Evolutionary conservation across 257 asterid genomes (phyloP).

Genomic region (Lithospermum erythrorhizon): DNA sequence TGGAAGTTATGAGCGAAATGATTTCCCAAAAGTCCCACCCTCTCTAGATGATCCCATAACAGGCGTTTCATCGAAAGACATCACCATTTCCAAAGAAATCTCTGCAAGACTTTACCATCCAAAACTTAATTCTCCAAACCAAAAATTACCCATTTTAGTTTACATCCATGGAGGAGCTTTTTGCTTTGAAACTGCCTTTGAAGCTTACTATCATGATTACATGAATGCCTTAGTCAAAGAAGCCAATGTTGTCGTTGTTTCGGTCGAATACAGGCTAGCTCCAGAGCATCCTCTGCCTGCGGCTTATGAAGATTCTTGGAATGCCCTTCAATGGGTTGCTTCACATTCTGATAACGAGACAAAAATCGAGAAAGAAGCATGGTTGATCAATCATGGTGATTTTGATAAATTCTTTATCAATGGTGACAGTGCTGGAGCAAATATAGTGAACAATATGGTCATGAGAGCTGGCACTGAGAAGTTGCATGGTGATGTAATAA

Average conservation of each 20-base stretch:
- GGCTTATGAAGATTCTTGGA: slow-evolving; percentile 51
- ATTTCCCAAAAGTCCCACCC: too few species aligned
- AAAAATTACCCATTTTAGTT: slow-evolving; percentile 38
- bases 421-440: slow-evolving; percentile 30
- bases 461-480: slow-evolving; percentile 10
- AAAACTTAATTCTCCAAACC: slow-evolving; percentile 6
- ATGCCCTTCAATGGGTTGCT: slow-evolving; percentile 38
- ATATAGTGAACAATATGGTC: slow-evolving; percentile 13
- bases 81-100: slow-evolving; percentile 17
- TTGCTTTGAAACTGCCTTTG: slow-evolving; percentile 31
- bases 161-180: slow-evolving; percentile 67
- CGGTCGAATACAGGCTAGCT: slow-evolving; percentile 55
- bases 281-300: slow-evolving; percentile 53
- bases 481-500: slow-evolving; percentile 4
- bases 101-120: slow-evolving; percentile 47
- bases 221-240: slow-evolving; percentile 25
- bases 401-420: slow-evolving; percentile 11
- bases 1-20: too few species aligned
- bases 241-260: slow-evolving; percentile 33
- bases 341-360: too few species aligned
- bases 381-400: slow-evolving; percentile 16
- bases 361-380: slow-evolving; percentile 1
- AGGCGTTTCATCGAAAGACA: slow-evolving; percentile 40
- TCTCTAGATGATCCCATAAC: slow-evolving; percentile 23
- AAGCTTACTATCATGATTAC: slow-evolving; percentile 22